Conservation (phyloP, 2,329 filamentous ascomycete genomes). For the Microsporum ferrugineum region DNA sequence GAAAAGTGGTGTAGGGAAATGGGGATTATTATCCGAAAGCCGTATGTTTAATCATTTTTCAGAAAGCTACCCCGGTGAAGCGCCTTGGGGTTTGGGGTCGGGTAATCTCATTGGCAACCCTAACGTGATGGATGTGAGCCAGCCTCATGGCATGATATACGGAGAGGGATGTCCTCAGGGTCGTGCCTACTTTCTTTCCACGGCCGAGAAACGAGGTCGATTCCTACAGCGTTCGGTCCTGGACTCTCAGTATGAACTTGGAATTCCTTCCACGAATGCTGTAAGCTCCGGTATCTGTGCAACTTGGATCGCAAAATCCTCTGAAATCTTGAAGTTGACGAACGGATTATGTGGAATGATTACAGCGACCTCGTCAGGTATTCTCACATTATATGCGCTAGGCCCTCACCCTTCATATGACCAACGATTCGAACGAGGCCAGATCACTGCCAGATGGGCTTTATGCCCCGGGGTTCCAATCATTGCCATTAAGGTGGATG, state of each 20-base stretch:
- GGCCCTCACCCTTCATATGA: conserved; percentile 50
- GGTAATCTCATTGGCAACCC: conserved; percentile 64
- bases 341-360: conserved; percentile 71
- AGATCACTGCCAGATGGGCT: conserved; percentile 79
- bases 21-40: conserved; percentile 62
- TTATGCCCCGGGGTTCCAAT: conserved; percentile 89
- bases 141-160: conserved; percentile 68
- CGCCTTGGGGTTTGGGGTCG: conserved; percentile 65
- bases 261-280: conserved; percentile 65
- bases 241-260: conserved; percentile 51
- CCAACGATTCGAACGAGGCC: conserved; percentile 56
- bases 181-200: conserved; percentile 62
- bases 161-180: conserved; percentile 82
- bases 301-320: conserved; percentile 83
- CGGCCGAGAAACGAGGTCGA: conserved; percentile 62
- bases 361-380: conserved; percentile 68
- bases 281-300: conserved; percentile 61
- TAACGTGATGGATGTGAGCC: conserved; percentile 85
- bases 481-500: conserved; percentile 70
- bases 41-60: conserved; percentile 65
- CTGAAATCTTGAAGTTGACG: conserved; percentile 58
- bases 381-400: conserved; percentile 71
- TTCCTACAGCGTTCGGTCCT: conserved; percentile 56
- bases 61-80: conserved; percentile 61
- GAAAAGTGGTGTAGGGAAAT: conserved; percentile 57